Evolutionary conservation across 2,329 filamentous ascomycete species (phyloP).

Genomic region (Exophiala calicioides): DNA sequence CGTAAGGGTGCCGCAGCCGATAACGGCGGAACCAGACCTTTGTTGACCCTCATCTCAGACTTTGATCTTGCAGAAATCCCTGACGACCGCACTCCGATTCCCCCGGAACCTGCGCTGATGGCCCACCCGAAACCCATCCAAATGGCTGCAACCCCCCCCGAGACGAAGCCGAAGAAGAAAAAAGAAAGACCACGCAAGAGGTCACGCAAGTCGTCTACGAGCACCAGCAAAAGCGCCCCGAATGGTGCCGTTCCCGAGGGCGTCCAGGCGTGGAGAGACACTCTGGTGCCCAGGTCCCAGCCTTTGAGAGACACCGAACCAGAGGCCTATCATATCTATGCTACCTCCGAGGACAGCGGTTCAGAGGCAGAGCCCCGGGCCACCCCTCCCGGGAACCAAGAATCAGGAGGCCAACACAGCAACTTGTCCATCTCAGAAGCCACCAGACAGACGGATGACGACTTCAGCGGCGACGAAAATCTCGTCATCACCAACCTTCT

Average conservation of each 20-base stretch:
- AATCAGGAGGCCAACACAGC: no score
- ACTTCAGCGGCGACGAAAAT: no score
- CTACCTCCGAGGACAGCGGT: constrained; percentile 19
- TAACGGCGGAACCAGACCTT: no score
- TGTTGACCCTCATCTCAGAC: constrained; percentile 9
- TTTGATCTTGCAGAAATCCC: constrained; percentile 26
- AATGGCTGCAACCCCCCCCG: not conserved
- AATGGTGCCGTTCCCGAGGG: constrained; percentile 6
- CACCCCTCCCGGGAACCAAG: not conserved
- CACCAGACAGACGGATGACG: no score
- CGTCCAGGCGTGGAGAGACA: not conserved
- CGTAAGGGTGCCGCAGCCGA: constrained; percentile 12
- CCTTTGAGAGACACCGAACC: constrained; percentile 25
- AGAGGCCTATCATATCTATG: constrained; percentile 29
- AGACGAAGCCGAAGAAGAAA: not conserved
- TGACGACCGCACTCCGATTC: constrained; percentile 22
- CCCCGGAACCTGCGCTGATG: constrained; percentile 4
- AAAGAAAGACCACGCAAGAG: constrained; percentile 9
- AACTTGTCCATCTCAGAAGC: no score
- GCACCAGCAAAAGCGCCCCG: not conserved
- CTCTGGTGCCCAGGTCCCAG: constrained; percentile 1
- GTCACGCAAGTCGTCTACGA: constrained; percentile 1
- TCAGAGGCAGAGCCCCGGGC: not conserved
- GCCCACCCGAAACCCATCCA: not conserved
- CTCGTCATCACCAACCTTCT: no score